Evolutionary conservation across 768 basidiomycete genomes (phyloP), one percentile per base, ranked within the genome.

Genomic region (Podaxis rugospora): DNA sequence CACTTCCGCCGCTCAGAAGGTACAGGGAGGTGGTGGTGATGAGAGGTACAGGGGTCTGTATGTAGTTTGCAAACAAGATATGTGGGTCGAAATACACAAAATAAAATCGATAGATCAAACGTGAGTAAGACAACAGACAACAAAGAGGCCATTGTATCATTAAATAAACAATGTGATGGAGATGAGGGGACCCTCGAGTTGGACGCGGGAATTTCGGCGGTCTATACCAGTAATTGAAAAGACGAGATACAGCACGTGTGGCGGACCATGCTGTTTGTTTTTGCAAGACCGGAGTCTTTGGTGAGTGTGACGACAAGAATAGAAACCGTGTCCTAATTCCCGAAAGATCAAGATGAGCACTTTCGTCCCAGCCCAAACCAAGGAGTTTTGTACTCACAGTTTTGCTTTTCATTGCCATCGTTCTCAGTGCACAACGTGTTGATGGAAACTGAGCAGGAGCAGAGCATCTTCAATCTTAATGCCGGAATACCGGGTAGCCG

Each of bases 381-480:
- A 49, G 25, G 47, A 49, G 21, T 49, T 11, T 10, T 23, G 25
- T 23, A 49, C 42, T 42, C 39, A 28, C 55, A 46, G 21, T 40
- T 55, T 25, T 21, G 18, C 44, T 56, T 56, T 57, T 57, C 55
- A 39, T 18, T 9, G 6, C 37, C 36, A 23, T 23, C 25, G 37
- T 35, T 51, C 49, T 51, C 39, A 59, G 39, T 59, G 57, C 39
- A 59, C 28, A 25, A 59, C 57, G 39, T 86, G 84, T 50, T 87
- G 83, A 67, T 88, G 86, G 76, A 92, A 92, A 70, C 84, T 85
- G 64, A 92, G 78, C 55, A 92, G 76, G 42, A 92, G 72, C 35
- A 89, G 73, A 3, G 90, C 90, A 66, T 92, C 90, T 71, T 91
- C 90, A 55, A 89, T 78, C 67, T 79, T 84, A 63, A 89, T 83